Conservation (phyloP, 2,329 filamentous ascomycete genomes). For the Zymoseptoria crescenta region DNA sequence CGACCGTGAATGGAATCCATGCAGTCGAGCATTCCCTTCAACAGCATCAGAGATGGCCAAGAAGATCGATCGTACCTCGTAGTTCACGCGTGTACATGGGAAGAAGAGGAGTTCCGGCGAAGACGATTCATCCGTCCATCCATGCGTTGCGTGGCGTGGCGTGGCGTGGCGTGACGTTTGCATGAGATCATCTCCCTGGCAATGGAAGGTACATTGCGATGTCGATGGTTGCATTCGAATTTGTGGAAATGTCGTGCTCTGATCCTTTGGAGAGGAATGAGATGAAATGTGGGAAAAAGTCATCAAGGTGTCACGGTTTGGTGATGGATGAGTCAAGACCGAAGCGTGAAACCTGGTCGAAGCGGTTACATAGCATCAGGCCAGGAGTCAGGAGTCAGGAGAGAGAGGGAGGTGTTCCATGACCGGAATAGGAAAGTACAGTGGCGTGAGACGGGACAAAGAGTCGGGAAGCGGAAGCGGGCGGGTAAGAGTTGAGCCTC, state of each 20-base stretch:
- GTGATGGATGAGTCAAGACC: neutral
- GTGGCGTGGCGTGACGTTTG: neutral
- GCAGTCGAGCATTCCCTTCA: neutral
- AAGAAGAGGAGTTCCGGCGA: neutral
- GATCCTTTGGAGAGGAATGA: too few relatives aligned
- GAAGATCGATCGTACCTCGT: too few relatives aligned
- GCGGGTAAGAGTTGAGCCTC: neutral
- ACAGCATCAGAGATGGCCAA: too few relatives aligned
- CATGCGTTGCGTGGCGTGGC: too few relatives aligned
- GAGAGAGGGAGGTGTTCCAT: neutral
- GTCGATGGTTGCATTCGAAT: neutral
- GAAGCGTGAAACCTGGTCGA: neutral
- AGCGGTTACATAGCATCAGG: neutral
- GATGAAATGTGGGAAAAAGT: too few relatives aligned
- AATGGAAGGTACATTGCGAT: neutral
- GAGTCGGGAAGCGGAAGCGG: neutral
- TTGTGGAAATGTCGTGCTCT: neutral
- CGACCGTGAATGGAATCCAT: neutral
- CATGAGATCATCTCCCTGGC: neutral
- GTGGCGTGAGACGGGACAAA: neutral
- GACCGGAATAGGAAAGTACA: neutral
- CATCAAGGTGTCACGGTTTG: neutral
- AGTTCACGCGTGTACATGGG: too few relatives aligned
- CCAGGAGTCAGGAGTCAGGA: too few relatives aligned
- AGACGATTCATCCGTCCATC: too few relatives aligned